These are phyloP conservation scores for Puccinia brachypodii DNA, from an alignment of 1,284 basidiomycete species.

Conservation along the genomic window DNA sequence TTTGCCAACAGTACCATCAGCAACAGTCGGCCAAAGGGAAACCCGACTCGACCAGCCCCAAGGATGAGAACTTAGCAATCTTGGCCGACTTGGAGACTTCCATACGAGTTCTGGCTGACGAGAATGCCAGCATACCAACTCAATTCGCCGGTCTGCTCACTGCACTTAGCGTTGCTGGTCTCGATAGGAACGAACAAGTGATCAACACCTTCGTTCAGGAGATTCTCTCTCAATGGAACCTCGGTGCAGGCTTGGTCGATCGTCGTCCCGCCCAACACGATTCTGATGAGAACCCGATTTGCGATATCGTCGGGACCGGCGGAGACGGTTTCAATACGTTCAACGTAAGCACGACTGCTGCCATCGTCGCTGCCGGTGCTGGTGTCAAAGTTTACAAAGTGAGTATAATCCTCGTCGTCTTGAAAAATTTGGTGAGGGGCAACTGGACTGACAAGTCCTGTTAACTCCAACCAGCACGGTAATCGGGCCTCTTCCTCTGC, in stretches of 20 bases:
- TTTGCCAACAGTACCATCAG: constrained; percentile 17
- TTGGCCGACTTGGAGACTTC: constrained; percentile 11
- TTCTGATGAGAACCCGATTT: constrained; percentile 50
- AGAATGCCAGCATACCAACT: constrained; percentile 18
- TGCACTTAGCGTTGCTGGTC: constrained; percentile 51
- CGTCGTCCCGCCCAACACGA: constrained; percentile 32
- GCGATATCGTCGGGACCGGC: constrained; percentile 73
- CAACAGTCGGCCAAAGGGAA: neutral
- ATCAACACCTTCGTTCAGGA: constrained; percentile 20
- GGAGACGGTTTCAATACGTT: constrained; percentile 96
- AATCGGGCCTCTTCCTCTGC: constrained; percentile 89
- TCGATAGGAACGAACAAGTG: constrained; percentile 51
- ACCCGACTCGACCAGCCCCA: neutral
- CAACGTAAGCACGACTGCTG: constrained; percentile 95
- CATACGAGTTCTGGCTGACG: constrained; percentile 5
- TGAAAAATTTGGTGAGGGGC: too few species aligned
- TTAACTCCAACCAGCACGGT: constrained; percentile 70
- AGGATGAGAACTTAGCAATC: neutral
- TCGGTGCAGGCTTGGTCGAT: constrained; percentile 12
- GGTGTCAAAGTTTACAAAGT: constrained; percentile 92
- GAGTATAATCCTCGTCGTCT: neutral
- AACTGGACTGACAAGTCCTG: too few species aligned
- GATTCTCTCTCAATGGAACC: constrained; percentile 32
- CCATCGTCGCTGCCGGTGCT: constrained; percentile 88
- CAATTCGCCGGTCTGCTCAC: constrained; percentile 55